Evolutionary conservation across 2,329 filamentous ascomycete genomes (phyloP).

Genomic region (Ceratocystis diversiconidia): DNA sequence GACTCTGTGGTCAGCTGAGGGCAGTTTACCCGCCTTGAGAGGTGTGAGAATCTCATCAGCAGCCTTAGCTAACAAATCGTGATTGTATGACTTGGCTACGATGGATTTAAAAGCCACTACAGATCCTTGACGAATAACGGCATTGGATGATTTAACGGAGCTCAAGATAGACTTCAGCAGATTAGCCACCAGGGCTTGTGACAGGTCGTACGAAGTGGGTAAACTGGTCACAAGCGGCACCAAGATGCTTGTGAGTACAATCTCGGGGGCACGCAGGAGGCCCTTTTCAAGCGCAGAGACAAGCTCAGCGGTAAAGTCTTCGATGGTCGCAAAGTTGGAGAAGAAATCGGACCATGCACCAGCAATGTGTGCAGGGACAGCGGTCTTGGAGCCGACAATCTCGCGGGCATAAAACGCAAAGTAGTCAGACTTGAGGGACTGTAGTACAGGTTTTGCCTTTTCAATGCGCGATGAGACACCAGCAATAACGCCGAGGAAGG

Average conservation of each 20-base stretch:
- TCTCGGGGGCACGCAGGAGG: slow-evolving; percentile 75
- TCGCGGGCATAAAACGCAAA: slow-evolving; percentile 76
- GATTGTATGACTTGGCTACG: slow-evolving; percentile 46
- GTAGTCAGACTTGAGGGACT: slow-evolving; percentile 52
- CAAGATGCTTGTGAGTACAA: slow-evolving; percentile 68
- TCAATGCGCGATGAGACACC: slow-evolving; percentile 68
- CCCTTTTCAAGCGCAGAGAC: slow-evolving; percentile 78
- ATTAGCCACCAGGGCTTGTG: slow-evolving; percentile 53
- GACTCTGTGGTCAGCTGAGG: slow-evolving; percentile 70
- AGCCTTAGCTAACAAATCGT: slow-evolving; percentile 47
- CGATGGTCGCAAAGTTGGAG: slow-evolving; percentile 51
- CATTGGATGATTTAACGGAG: slow-evolving; percentile 82
- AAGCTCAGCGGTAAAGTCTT: slow-evolving; percentile 63
- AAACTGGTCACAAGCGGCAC: slow-evolving; percentile 58
- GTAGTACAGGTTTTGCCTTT: slow-evolving; percentile 45
- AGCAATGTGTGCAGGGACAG: slow-evolving; percentile 57
- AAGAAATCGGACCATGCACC: slow-evolving; percentile 73
- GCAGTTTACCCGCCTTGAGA: slow-evolving; percentile 69
- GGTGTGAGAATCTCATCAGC: slow-evolving; percentile 65
- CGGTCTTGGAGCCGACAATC: slow-evolving; percentile 62
- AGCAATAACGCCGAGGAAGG: slow-evolving; percentile 71
- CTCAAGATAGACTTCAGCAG: slow-evolving; percentile 78
- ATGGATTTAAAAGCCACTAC: slow-evolving; percentile 58
- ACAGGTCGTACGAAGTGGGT: slow-evolving; percentile 59
- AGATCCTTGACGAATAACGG: slow-evolving; percentile 59